phyloP scores from a whole-genome alignment of 1,284 basidiomycete species.

The Leccinum insolens region DNA sequence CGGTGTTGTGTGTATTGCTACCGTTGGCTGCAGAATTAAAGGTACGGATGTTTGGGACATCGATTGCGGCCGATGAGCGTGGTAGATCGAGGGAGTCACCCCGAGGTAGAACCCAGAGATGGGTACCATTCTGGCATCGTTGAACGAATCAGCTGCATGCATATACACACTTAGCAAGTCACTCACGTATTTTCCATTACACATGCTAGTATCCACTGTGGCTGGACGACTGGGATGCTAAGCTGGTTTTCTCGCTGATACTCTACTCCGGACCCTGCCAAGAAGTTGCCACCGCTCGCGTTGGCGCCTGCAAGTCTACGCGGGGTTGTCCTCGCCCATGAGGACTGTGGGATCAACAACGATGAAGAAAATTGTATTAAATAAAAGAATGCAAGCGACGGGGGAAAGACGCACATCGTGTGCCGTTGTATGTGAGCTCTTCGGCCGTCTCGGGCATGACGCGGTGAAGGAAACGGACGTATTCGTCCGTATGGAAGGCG shows the following conservation, averaged over 20 bases:
- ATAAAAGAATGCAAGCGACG: not conserved
- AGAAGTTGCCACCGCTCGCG: constrained; percentile 44
- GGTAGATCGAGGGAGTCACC: constrained; percentile 52
- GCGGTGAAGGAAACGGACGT: constrained; percentile 86
- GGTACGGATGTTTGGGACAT: constrained; percentile 67
- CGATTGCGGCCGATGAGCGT: constrained; percentile 64
- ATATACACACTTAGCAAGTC: not conserved
- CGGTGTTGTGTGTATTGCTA: constrained; percentile 38
- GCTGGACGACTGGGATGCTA: constrained; percentile 89
- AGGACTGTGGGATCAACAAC: constrained; percentile 57
- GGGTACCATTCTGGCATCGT: constrained; percentile 72
- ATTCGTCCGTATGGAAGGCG: constrained; percentile 97
- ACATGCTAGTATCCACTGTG: constrained; percentile 89
- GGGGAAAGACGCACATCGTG: constrained; percentile 53
- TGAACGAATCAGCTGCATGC: constrained; percentile 1
- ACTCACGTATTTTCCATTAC: constrained; percentile 78
- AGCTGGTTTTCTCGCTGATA: constrained; percentile 90
- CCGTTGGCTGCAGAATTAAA: constrained; percentile 38
- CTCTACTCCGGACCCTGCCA: constrained; percentile 72
- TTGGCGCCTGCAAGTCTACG: constrained; percentile 42
- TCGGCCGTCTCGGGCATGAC: constrained; percentile 90
- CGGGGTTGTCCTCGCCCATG: constrained; percentile 94
- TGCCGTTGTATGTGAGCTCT: constrained; percentile 82
- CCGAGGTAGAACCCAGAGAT: constrained; percentile 85
- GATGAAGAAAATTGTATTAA: constrained; percentile 1